Base-by-base conservation (phyloP, 2,329 filamentous ascomycete species). In the Sordariomycetes sp. region DNA sequence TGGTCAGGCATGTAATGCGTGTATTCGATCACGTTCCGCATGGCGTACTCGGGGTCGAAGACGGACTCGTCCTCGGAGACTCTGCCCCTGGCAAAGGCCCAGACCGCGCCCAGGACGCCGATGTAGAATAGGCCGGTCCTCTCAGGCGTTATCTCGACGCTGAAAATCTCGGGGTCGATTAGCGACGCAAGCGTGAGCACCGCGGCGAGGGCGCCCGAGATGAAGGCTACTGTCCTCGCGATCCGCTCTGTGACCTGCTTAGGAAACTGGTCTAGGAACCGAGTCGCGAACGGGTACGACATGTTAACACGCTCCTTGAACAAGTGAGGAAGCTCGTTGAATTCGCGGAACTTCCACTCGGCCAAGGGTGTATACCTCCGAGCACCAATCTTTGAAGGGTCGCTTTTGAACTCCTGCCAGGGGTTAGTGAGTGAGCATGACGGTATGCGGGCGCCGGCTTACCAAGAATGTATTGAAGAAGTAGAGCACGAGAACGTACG, bases 331-430 rank as follows among this genome's bases (percentile, higher is more conserved):
- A 99, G 78, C 69, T 99, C 94, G 65, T 99, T 99, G 77, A 97
- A 99, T 68, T 97, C 92, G 53, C 94, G 86, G 61, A 99, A 96
- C 65, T 96, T 97, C 94, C 94, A 99, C 68, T 96, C 88, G 0
- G 94, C 94, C 55, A 96, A 80, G 1, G 90, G 89, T 0, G 92
- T 97, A 67, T 96, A 99, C 62, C 90, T 86, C 48, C 94, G 84
- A 17, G 90, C 86, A n/a, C 89, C 87, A 42, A 96, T 81, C 61
- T 90, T 85, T 0, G 89, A 84, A 0, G 90, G 92, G 61, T 96
- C 95, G 66, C 91, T 95, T 70, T 96, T 90, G 66, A 95, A 96
- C 74, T 99, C 92, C 86, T 90, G 60, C 2, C 51, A 35, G 10
- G 24, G 25, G 55, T 48, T 56, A 51, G n/a, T 35, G 17, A 8